Evolutionary conservation across 2,329 filamentous ascomycete genomes (phyloP).

Genomic region (Xylaria sp.): DNA sequence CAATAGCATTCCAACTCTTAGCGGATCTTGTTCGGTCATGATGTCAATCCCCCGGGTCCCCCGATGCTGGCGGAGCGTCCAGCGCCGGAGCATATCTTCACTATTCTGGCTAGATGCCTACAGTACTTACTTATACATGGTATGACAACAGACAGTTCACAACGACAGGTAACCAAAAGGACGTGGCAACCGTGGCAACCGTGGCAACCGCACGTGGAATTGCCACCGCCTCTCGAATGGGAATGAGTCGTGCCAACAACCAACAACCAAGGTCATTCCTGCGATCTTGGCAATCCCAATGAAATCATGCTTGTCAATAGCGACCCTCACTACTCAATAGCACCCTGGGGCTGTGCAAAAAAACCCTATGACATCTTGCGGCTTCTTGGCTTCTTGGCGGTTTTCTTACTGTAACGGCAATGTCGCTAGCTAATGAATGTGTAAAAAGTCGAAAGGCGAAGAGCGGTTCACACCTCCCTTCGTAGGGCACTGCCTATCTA

Average conservation of each 20-base stretch:
- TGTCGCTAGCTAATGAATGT: not conserved
- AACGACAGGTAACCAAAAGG: not conserved
- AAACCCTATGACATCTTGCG: constrained; percentile 10
- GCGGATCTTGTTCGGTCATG: not conserved
- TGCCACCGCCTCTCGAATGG: not conserved
- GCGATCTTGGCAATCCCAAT: constrained; percentile 14
- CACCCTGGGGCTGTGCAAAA: constrained; percentile 12
- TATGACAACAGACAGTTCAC: not conserved
- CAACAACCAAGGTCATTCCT: not conserved
- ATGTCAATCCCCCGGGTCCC: constrained; percentile 6
- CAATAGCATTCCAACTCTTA: not conserved
- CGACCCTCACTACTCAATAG: not conserved
- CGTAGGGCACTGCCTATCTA: not conserved
- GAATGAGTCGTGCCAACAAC: not conserved
- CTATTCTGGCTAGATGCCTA: no score
- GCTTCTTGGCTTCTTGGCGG: constrained; percentile 21
- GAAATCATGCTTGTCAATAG: not conserved
- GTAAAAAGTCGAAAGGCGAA: not conserved
- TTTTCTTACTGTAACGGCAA: constrained; percentile 15
- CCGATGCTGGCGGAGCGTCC: not conserved
- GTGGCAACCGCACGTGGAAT: not conserved
- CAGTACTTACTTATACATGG: no score
- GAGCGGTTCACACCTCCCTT: no score
- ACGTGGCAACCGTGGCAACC: no score
- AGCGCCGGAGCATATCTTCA: not conserved